These are phyloP conservation scores for Termitomyces sp. DNA, from an alignment of 768 basidiomycete genomes.

Conservation along the genomic window DNA sequence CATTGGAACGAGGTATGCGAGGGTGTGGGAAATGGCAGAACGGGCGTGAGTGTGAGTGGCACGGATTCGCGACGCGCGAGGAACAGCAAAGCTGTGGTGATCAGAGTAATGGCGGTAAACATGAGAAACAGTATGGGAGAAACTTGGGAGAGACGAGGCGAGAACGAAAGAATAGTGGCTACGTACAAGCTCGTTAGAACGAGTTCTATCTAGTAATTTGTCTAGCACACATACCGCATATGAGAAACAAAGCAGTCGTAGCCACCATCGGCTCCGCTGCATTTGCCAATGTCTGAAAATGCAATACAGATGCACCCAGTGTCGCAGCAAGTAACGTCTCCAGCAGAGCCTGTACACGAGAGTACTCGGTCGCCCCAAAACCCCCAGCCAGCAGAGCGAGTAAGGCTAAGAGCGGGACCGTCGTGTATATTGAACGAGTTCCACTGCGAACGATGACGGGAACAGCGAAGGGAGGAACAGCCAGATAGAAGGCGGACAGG, in stretches of 20 bases:
- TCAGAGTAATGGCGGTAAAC: slow-evolving; percentile 5
- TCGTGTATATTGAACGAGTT: slow-evolving; percentile 1
- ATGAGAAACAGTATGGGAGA: slow-evolving; percentile 6
- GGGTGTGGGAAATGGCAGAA: neutral
- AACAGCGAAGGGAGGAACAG: neutral
- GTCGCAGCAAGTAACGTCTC: slow-evolving; percentile 4
- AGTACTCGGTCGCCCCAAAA: neutral
- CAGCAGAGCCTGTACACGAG: slow-evolving; percentile 6
- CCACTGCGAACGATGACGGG: slow-evolving; percentile 3
- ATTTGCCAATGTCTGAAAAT: slow-evolving; percentile 7
- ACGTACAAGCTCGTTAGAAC: neutral
- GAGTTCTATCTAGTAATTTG: neutral
- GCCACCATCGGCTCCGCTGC: neutral
- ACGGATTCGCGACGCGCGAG: neutral
- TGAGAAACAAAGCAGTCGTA: slow-evolving; percentile 4
- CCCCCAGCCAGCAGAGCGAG: slow-evolving; percentile 8
- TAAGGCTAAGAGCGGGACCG: slow-evolving; percentile 8
- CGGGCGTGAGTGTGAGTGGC: neutral
- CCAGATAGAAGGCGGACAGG: slow-evolving; percentile 4
- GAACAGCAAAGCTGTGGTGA: slow-evolving; percentile 1
- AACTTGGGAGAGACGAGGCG: slow-evolving; percentile 1
- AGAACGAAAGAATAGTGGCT: slow-evolving; percentile 12
- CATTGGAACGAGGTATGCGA: neutral
- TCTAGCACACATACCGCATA: slow-evolving; percentile 1
- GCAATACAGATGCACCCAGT: slow-evolving; percentile 6